Evolutionary conservation across 768 basidiomycete species (phyloP).

Genomic region (Lentinula edodes): DNA sequence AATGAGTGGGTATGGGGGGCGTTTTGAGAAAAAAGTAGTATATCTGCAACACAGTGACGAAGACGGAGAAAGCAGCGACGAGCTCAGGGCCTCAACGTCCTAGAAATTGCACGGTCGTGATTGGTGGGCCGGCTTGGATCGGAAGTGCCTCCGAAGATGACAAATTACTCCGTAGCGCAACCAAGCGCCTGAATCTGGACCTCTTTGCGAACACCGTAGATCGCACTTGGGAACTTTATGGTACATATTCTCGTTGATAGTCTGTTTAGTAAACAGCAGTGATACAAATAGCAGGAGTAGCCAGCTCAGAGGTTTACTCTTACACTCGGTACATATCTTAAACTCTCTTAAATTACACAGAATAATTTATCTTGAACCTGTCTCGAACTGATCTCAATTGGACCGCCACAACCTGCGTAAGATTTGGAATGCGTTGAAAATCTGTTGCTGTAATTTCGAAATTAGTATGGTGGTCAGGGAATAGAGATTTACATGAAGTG

Average conservation of each 20-base stretch:
- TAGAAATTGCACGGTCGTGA: neutral
- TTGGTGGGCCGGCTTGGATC: neutral
- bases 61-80: neutral
- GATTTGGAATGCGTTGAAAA: neutral
- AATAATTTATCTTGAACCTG: neutral
- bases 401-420: neutral
- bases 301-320: neutral
- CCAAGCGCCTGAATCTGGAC: neutral
- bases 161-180: neutral
- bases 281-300: no score
- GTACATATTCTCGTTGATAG: no score
- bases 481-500: no score
- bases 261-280: no score
- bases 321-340: no score
- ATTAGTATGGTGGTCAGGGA: neutral
- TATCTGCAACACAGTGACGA: slow-evolving; percentile 9
- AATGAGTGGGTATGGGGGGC: neutral
- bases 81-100: neutral
- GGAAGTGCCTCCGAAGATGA: neutral
- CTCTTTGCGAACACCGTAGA: no score
- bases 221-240: no score
- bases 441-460: neutral
- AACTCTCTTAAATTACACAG: neutral
- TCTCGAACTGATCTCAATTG: neutral
- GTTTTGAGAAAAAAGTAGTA: slow-evolving; percentile 8